Conservation (phyloP, 495 filamentous ascomycete genomes). For the Podospora australis region DNA sequence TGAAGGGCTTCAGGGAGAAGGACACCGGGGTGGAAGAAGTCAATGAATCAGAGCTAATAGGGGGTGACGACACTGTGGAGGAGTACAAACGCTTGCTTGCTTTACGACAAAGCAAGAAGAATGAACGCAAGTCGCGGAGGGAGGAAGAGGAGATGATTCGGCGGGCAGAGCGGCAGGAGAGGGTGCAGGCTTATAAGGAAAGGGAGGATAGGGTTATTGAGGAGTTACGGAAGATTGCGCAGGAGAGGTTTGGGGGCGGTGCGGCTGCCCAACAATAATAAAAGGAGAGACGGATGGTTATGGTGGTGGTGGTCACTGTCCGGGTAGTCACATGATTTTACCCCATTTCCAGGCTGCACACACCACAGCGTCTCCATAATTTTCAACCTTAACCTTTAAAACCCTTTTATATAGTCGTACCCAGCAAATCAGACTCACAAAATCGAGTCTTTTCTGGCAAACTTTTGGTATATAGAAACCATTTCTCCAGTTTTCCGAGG, state of each 20-base stretch:
- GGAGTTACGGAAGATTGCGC: slow-evolving; percentile 57
- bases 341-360: not conserved
- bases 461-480: not conserved
- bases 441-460: not conserved
- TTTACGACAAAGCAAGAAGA: slow-evolving; percentile 51
- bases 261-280: not conserved
- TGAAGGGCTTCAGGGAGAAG: slow-evolving; percentile 54
- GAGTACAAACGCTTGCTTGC: slow-evolving; percentile 51
- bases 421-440: not conserved
- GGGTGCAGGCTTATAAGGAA: slow-evolving; percentile 45
- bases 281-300: not conserved
- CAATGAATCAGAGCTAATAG: slow-evolving; percentile 55
- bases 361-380: not conserved
- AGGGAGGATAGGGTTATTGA: slow-evolving; percentile 64
- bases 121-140: slow-evolving; percentile 57
- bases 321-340: not conserved
- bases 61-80: slow-evolving; percentile 45
- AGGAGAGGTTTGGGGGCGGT: slow-evolving; percentile 48
- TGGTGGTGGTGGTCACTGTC: not conserved
- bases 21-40: slow-evolving; percentile 45
- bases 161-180: slow-evolving; percentile 58
- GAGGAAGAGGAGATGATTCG: slow-evolving; percentile 57
- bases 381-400: not conserved
- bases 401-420: not conserved
- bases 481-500: too few relatives aligned